phyloP scores from a whole-genome alignment of 768 basidiomycete species.

The Lentinula aciculospora region DNA sequence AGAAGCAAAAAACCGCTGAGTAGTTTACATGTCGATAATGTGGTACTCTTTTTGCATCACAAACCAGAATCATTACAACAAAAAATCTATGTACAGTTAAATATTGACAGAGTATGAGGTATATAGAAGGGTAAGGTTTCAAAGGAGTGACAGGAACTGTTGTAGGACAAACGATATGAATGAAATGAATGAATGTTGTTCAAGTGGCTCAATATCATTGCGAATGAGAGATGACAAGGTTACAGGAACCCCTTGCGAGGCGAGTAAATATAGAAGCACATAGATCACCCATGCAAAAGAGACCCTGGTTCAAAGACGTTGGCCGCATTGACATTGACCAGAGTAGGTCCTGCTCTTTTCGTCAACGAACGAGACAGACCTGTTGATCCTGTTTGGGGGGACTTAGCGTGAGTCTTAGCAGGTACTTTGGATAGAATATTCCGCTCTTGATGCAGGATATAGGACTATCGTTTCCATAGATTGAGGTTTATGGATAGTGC shows the following conservation, averaged over 20 bases:
- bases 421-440: constrained; percentile 54
- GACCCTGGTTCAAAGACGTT: constrained; percentile 73
- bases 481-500: background rate
- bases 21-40: constrained; percentile 15
- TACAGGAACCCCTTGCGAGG: no score
- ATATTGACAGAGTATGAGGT: background rate
- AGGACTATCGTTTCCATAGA: constrained; percentile 49
- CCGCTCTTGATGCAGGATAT: constrained; percentile 77
- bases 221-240: no score
- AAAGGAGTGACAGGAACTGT: background rate
- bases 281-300: constrained; percentile 36
- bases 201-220: background rate
- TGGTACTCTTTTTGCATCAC: background rate
- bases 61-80: background rate
- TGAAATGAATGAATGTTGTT: background rate
- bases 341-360: constrained; percentile 28
- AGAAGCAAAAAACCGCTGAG: constrained; percentile 61
- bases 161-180: no score
- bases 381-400: constrained; percentile 11
- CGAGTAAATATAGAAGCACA: constrained; percentile 7
- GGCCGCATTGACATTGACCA: constrained; percentile 39
- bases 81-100: background rate
- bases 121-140: background rate
- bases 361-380: constrained; percentile 36
- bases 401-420: constrained; percentile 23